Evolutionary conservation across 2,329 filamentous ascomycete species (phyloP).

Genomic region (Nemania sp.): DNA sequence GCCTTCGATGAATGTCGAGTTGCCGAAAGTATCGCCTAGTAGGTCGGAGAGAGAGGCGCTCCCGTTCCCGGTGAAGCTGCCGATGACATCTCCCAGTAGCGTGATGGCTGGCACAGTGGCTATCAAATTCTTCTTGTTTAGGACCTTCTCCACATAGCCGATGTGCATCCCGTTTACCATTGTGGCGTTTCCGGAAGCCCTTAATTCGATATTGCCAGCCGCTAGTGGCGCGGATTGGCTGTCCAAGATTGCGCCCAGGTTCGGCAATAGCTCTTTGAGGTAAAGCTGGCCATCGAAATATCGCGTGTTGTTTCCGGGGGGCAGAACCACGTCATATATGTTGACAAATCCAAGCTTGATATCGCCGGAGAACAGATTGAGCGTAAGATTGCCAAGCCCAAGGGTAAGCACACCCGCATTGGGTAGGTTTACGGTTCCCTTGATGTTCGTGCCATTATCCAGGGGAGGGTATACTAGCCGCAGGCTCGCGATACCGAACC

Average conservation of each 20-base stretch:
- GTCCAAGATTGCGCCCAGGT: constrained; percentile 47
- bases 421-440: constrained; percentile 49
- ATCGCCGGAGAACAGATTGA: constrained; percentile 49
- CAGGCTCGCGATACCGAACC: constrained; percentile 45
- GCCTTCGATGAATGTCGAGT: constrained; percentile 46
- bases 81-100: constrained; percentile 45
- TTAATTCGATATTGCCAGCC: constrained; percentile 48
- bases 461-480: constrained; percentile 45
- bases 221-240: constrained; percentile 44
- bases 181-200: constrained; percentile 48
- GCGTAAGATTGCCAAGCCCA: constrained; percentile 51
- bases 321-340: constrained; percentile 46
- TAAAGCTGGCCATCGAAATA: constrained; percentile 48
- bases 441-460: constrained; percentile 48
- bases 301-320: constrained; percentile 49
- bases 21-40: constrained; percentile 46
- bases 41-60: constrained; percentile 41
- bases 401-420: constrained; percentile 51
- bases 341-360: constrained; percentile 46
- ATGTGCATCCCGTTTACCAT: constrained; percentile 50
- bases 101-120: constrained; percentile 46
- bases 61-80: constrained; percentile 41
- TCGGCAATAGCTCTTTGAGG: constrained; percentile 47
- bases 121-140: constrained; percentile 46
- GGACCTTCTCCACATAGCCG: constrained; percentile 49